A percentile compares a stretch with the other conserved stretches of the same genome.
Conservation (phyloP, 2,329 filamentous ascomycete species). For the Arthroderma sp. region DNA sequence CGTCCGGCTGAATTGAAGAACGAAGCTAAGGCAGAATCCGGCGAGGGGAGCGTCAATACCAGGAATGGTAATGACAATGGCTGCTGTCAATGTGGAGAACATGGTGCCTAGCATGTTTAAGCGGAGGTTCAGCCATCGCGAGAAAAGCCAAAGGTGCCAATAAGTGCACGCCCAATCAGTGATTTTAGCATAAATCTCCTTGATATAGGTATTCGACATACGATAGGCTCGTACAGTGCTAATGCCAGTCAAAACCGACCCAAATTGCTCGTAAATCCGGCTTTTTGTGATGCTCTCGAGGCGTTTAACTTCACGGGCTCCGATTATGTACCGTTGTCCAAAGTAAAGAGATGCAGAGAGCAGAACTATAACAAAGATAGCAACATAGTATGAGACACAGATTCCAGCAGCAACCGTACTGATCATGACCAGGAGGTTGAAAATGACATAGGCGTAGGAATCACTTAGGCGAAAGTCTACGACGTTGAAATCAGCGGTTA, state of each 20-base stretch:
- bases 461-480: slow-evolving; percentile 41
- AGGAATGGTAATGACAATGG: slow-evolving; percentile 1
- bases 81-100: background rate
- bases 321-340: slow-evolving; percentile 2
- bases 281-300: background rate
- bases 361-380: background rate
- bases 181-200: slow-evolving; percentile 2
- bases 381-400: slow-evolving; percentile 1
- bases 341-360: background rate
- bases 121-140: slow-evolving; percentile 1
- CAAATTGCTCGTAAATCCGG: slow-evolving; percentile 4
- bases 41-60: slow-evolving; percentile 1
- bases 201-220: slow-evolving; percentile 1
- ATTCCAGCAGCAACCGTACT: slow-evolving; percentile 2
- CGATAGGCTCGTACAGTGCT: slow-evolving; percentile 1
- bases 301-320: slow-evolving; percentile 2
- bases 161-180: background rate
- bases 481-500: slow-evolving; percentile 81
- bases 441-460: background rate
- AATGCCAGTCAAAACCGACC: background rate
- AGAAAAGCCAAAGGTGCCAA: slow-evolving; percentile 3
- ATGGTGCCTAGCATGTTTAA: background rate
- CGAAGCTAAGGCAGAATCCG: slow-evolving; percentile 4
- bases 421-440: background rate
- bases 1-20: background rate